A percentile compares a stretch with the other conserved stretches of the same genome.
Evolutionary conservation across 192 early-diverging fungal species (phyloP).

Genomic region (Kickxella alabastrina): DNA sequence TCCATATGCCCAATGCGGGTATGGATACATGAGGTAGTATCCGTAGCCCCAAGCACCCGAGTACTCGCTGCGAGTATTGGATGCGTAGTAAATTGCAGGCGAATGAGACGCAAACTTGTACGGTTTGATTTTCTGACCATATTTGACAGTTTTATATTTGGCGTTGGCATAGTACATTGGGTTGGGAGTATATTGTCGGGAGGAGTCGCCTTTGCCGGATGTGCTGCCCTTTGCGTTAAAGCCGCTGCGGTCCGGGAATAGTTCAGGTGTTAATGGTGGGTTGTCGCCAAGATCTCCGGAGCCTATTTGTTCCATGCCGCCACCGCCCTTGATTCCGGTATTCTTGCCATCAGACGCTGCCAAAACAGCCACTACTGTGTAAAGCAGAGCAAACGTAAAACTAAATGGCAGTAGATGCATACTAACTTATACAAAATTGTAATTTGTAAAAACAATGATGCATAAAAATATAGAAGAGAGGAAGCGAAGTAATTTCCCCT

Average conservation of each 20-base stretch:
- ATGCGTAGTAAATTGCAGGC: slow-evolving; percentile 34
- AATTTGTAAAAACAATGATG: too few relatives aligned
- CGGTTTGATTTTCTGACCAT: slow-evolving; percentile 18
- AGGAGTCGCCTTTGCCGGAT: slow-evolving; percentile 18
- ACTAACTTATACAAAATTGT: too few relatives aligned
- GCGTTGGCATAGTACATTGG: slow-evolving; percentile 28
- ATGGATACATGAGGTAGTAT: slow-evolving; percentile 39
- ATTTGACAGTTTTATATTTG: slow-evolving; percentile 13
- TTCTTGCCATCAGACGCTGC: slow-evolving; percentile 6
- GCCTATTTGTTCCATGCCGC: slow-evolving; percentile 21
- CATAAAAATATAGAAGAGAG: too few relatives aligned
- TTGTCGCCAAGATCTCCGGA: slow-evolving; percentile 26
- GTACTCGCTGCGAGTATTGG: slow-evolving; percentile 17
- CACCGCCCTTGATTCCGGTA: slow-evolving; percentile 19
- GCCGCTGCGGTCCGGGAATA: slow-evolving; percentile 26
- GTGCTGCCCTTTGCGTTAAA: slow-evolving; percentile 20
- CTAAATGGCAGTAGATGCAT: too few relatives aligned
- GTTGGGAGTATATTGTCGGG: slow-evolving; percentile 16
- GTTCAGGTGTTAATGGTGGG: slow-evolving; percentile 21
- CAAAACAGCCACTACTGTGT: too few relatives aligned
- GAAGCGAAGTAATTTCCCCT: too few relatives aligned
- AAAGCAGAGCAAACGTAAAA: too few relatives aligned
- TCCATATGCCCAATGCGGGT: slow-evolving; percentile 46
- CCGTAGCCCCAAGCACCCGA: too few relatives aligned
- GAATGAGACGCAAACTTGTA: slow-evolving; percentile 12